These are phyloP conservation scores for Globisporangium recalcitrans DNA, from an alignment of 352 stramenopile species.

Conservation along the genomic window DNA sequence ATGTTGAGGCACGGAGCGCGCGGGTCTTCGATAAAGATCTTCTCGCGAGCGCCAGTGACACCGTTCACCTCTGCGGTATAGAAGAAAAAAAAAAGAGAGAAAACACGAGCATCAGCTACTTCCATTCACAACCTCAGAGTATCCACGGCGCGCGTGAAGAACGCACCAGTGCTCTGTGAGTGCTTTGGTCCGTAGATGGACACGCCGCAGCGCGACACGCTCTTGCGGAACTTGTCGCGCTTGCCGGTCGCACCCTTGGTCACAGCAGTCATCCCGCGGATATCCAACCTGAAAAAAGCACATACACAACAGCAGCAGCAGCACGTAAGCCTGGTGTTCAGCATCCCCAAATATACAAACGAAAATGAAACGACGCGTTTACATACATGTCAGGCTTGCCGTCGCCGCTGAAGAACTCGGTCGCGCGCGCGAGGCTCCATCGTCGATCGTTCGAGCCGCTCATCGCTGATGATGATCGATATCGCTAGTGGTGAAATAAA, in stretches of 20 bases:
- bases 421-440: constrained; percentile 82
- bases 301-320: background rate
- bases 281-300: constrained; percentile 56
- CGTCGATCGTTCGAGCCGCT: constrained; percentile 59
- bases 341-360: background rate
- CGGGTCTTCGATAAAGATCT: constrained; percentile 86
- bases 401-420: constrained; percentile 86
- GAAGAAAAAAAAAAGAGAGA: background rate
- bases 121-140: background rate
- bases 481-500: constrained; percentile 7
- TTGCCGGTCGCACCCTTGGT: constrained; percentile 82
- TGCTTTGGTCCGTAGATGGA: constrained; percentile 87
- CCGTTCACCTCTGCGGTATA: constrained; percentile 22
- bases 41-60: constrained; percentile 41
- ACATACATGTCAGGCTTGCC: constrained; percentile 82
- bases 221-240: constrained; percentile 87
- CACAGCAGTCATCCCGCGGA: constrained; percentile 82
- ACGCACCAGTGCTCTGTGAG: constrained; percentile 39
- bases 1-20: constrained; percentile 80
- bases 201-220: constrained; percentile 76
- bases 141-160: background rate
- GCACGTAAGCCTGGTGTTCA: background rate
- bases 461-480: constrained; percentile 24
- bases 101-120: background rate
- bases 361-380: background rate